Base-by-base conservation (phyloP, 345 rosid genomes). In the Excoecaria agallocha region DNA sequence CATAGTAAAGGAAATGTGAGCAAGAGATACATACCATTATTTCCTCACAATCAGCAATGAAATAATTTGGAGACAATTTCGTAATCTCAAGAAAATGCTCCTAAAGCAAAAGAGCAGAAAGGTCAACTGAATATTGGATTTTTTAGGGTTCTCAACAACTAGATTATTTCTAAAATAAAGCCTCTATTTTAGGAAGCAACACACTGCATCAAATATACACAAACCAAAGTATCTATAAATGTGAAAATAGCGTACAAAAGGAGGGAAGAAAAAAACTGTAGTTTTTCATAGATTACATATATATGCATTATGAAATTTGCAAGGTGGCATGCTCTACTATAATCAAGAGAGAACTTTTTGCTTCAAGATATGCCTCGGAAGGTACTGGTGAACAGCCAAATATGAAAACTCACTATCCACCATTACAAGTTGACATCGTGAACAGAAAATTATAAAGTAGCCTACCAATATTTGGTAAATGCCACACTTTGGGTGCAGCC, bases 71-170 rank as follows among this genome's bases (percentile, higher is more conserved):
- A 71, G 97, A 94, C 70, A 94, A 70, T 78, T 88, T 94, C 65
- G 97, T 92, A 81, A 92, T 92, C 77, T 87, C 92, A 19, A 85
- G 72, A 80, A 94, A 92, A 80, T 90, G 86, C 77, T 90, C 96
- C 98, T 94, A 91, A 80, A 78, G 35, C 56, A 57, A 78, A 49
- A 45, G 19, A 41, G 68, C 58, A 61, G 13, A 56, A 57, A 70
- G 74, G 66, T 77, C 65, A 80, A 65, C 59, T 50, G 52, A 51
- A 70, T 66, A 61, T 38, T 13, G 69, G 15, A 66, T 72, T 57
- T 49, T 72, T 61, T 48, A 61, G 13, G 6, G 20, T 43, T 72
- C 46, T 48, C 46, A 5, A 35, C 48, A 71, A 57, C 43, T 17
- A 43, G 41, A 56, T 59, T 9, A 52, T 51, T 19, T 30, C 45